Conservation (phyloP, 1,139 yeast species). For the Taiozyma onychis region DNA sequence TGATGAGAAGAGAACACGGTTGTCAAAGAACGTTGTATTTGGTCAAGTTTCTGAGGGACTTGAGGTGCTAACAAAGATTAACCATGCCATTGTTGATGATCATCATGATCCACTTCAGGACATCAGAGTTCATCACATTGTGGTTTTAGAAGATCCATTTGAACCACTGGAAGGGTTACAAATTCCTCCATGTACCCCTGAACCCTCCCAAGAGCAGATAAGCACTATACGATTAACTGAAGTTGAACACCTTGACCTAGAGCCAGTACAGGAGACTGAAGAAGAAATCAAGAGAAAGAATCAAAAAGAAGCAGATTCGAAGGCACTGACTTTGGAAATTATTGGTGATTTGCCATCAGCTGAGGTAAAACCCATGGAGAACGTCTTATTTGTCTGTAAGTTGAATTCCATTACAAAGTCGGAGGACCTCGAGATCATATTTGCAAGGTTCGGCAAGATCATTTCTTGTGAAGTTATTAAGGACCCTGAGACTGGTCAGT, state of each 20-base stretch:
- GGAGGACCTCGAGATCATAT: constrained; percentile 48
- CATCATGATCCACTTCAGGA: constrained; percentile 40
- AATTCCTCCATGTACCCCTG: constrained; percentile 27
- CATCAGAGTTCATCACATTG: constrained; percentile 45
- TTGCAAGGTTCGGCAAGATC: constrained; percentile 55
- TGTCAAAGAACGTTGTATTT: constrained; percentile 30
- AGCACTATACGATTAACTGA: constrained; percentile 32
- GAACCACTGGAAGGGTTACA: constrained; percentile 32
- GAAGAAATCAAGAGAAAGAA: constrained; percentile 21
- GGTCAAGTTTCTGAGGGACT: constrained; percentile 52
- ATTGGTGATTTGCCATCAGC: constrained; percentile 63
- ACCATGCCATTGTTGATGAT: constrained; percentile 34
- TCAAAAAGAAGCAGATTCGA: constrained; percentile 38
- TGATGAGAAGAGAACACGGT: constrained; percentile 16
- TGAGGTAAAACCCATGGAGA: constrained; percentile 54
- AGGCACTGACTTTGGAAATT: constrained; percentile 57
- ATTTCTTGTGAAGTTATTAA: constrained; percentile 43
- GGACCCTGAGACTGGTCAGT: constrained; percentile 42
- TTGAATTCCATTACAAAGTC: constrained; percentile 54
- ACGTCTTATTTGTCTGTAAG: constrained; percentile 56
- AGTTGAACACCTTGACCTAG: constrained; percentile 17
- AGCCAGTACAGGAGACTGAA: constrained; percentile 9
- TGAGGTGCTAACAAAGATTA: constrained; percentile 40
- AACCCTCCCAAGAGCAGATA: constrained; percentile 33
- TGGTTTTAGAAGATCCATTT: constrained; percentile 52